Base-by-base conservation (phyloP, 2,329 filamentous ascomycete species). In the Dactylellina drechsleri region DNA sequence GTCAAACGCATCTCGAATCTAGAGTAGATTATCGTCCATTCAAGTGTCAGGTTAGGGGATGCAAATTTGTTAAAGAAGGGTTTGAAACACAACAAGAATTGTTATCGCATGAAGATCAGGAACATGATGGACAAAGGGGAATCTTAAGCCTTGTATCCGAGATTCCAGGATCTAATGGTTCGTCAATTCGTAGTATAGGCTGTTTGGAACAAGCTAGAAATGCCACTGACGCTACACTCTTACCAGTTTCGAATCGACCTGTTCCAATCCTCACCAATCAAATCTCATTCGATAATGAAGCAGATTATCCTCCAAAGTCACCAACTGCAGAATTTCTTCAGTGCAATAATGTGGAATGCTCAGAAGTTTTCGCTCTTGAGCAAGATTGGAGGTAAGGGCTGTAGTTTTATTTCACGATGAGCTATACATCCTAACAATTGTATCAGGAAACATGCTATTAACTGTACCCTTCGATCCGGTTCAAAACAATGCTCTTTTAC, bases 51-150 rank as follows among this genome's bases (percentile, higher is more conserved):
- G 43, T 57, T 13, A 13, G 31, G 41, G 72, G 72, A 43, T 76
- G 72, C 16, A 76, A 76, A n/a, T 76, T 76, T 54, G 59, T 64
- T 5, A 76, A 76, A 23, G 72, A 76, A 40, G 72, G 72, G 3
- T 76, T 76, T n/a, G 72, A 76, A 59, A 71, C 72, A 6, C 59
- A 71, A 20, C 59, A 49, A n/a, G 66, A 76, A 41, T 20, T 76
- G 18, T 16, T 70, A 28, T 67, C 59, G 5, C 72, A 76, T 18
- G 66, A 76, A 23, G 66, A 76, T 15, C 50, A 60, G 58, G 72
- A 71, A 36, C 72, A 76, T 26, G 60, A 66, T 20, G 66, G 60
- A 12, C 71, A 75, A 56, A 59, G 71, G 7, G 61, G 60, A 26
- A 26, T 68, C 41, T 31, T 68, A n/a, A 65, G 31, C 10, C 31